A percentile compares a stretch with the other conserved stretches of the same genome.
These are phyloP conservation scores for Nemania sp. DNA, from an alignment of 2,329 filamentous ascomycete species.

Conservation along the genomic window DNA sequence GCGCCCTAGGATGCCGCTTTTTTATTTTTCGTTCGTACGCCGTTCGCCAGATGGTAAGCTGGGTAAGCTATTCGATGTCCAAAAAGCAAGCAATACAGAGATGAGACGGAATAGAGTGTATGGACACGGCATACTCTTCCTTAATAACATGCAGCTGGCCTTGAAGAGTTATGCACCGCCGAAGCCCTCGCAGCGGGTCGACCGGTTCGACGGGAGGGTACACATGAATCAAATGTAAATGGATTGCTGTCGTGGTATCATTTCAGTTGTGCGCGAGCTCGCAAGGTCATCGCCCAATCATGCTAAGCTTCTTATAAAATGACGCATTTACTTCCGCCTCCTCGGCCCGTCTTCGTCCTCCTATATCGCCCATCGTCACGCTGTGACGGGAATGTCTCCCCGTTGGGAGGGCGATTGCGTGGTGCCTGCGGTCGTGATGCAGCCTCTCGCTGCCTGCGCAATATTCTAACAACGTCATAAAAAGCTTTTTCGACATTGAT, in stretches of 20 bases:
- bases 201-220: constrained; percentile 36
- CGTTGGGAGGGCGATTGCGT: constrained; percentile 44
- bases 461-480: constrained; percentile 93
- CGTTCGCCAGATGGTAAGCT: constrained; percentile 56
- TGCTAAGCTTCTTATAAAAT: constrained; percentile 55
- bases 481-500: constrained; percentile 99
- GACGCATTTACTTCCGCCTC: constrained; percentile 54
- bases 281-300: constrained; percentile 35
- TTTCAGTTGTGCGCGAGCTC: constrained; percentile 42
- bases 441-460: constrained; percentile 83
- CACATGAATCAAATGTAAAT: constrained; percentile 40
- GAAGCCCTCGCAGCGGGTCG: constrained; percentile 31
- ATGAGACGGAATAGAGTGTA: constrained; percentile 45
- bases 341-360: constrained; percentile 49
- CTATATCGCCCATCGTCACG: constrained; percentile 44
- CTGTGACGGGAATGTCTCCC: constrained; percentile 40
- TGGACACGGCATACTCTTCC: constrained; percentile 42
- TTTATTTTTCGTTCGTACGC: constrained; percentile 56
- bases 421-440: constrained; percentile 54
- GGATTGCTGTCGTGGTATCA: constrained; percentile 43
- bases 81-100: constrained; percentile 48
- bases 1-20: constrained; percentile 51
- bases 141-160: constrained; percentile 34
- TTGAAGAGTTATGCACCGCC: constrained; percentile 25
- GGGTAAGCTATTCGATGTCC: constrained; percentile 50